Evolutionary conservation across 2,329 filamentous ascomycete genomes (phyloP).

Genomic region (Emmonsiellopsis sp.): DNA sequence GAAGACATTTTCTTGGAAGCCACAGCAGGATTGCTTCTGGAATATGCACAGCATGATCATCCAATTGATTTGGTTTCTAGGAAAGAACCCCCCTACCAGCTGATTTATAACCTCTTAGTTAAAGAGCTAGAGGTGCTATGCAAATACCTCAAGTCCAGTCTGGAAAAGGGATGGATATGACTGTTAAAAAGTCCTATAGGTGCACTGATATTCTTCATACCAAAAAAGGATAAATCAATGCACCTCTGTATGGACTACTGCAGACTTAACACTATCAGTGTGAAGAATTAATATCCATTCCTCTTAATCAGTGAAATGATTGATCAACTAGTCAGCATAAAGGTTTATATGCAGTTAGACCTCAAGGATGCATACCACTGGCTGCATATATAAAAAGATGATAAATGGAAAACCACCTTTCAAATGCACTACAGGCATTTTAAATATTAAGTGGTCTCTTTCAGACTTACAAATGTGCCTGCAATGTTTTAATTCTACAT

Average conservation of each 20-base stretch:
- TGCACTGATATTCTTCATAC: neutral
- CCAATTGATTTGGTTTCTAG: neutral
- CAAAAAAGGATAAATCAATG: conserved; percentile 4
- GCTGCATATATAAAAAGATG: conserved; percentile 11
- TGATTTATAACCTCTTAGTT: neutral
- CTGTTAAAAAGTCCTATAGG: neutral
- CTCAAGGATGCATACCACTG: conserved; percentile 14
- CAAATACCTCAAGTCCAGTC: neutral
- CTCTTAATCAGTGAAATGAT: conserved; percentile 18
- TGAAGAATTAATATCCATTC: conserved; percentile 19
- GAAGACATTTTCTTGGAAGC: neutral
- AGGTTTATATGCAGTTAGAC: conserved; percentile 19
- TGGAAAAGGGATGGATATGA: neutral
- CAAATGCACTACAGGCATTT: neutral
- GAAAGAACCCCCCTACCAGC: neutral
- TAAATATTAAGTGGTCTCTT: neutral
- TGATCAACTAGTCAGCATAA: conserved; percentile 9
- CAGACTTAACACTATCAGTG: conserved; percentile 17
- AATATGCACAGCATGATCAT: neutral
- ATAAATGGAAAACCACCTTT: neutral
- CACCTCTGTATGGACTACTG: conserved; percentile 20
- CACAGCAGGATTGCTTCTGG: neutral
- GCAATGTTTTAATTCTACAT: neutral
- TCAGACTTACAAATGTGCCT: neutral
- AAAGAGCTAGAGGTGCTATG: neutral